Conservation (phyloP, 2,329 filamentous ascomycete species). For the Colletotrichum caudatum region DNA sequence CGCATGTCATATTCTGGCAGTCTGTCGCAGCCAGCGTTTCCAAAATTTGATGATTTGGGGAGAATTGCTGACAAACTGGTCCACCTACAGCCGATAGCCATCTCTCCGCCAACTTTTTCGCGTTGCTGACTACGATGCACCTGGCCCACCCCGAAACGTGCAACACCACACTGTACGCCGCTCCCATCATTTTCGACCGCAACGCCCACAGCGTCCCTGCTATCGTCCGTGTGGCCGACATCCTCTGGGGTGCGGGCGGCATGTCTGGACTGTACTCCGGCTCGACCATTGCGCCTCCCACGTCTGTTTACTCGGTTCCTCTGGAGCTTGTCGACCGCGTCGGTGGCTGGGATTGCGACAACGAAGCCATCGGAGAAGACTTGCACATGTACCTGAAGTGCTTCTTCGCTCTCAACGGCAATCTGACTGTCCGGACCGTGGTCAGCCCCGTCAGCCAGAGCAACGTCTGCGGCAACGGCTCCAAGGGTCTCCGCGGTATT, state of each 20-base stretch:
- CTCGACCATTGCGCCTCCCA: slow-evolving; percentile 75
- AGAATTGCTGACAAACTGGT: slow-evolving; percentile 48
- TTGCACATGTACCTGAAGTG: slow-evolving; percentile 84
- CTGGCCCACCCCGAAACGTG: slow-evolving; percentile 69
- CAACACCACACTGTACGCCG: slow-evolving; percentile 73
- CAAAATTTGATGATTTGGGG: slow-evolving; percentile 40
- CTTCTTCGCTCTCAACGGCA: slow-evolving; percentile 79
- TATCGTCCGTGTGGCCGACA: slow-evolving; percentile 77
- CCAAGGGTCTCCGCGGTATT: slow-evolving; percentile 64
- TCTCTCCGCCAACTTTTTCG: slow-evolving; percentile 75
- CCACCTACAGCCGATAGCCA: slow-evolving; percentile 73
- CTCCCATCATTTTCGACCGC: slow-evolving; percentile 79
- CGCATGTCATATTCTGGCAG: slow-evolving; percentile 28
- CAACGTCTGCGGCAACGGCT: slow-evolving; percentile 73
- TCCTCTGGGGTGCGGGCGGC: slow-evolving; percentile 78
- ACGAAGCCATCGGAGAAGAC: slow-evolving; percentile 80
- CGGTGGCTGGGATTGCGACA: slow-evolving; percentile 78
- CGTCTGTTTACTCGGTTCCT: slow-evolving; percentile 79
- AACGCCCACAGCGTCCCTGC: slow-evolving; percentile 77
- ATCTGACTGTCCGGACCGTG: slow-evolving; percentile 73
- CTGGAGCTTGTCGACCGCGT: slow-evolving; percentile 75
- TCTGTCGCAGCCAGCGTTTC: slow-evolving; percentile 43
- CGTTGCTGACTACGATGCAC: slow-evolving; percentile 73
- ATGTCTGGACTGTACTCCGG: slow-evolving; percentile 75
- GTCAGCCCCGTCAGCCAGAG: slow-evolving; percentile 78